phyloP scores from a whole-genome alignment of 345 rosid genomes.

The Euphorbia lathyris region DNA sequence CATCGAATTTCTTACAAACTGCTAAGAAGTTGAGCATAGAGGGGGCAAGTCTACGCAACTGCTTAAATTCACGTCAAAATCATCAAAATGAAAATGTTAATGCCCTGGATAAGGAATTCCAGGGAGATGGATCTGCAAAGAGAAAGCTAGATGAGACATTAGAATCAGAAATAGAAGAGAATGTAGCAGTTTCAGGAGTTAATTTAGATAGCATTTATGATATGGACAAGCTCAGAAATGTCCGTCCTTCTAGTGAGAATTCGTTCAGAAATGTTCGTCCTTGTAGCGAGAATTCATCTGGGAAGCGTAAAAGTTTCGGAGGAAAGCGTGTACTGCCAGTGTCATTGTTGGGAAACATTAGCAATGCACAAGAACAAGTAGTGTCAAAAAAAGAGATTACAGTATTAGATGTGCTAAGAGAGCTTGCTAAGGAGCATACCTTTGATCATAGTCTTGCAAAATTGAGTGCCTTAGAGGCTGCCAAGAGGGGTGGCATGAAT shows the following conservation, averaged over 20 bases:
- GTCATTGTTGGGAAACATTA: constrained; percentile 9
- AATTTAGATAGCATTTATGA: constrained; percentile 14
- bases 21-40: neutral
- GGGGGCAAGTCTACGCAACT: neutral
- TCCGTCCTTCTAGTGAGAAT: constrained; percentile 8
- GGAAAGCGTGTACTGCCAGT: constrained; percentile 29
- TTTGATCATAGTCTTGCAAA: constrained; percentile 11
- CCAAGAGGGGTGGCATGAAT: constrained; percentile 19
- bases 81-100: neutral
- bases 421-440: constrained; percentile 12
- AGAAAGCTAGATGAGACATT: constrained; percentile 19
- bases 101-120: neutral
- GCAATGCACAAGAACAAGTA: constrained; percentile 6
- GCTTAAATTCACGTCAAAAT: constrained; percentile 7
- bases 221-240: constrained; percentile 24
- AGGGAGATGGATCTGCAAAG: constrained; percentile 13
- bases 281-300: neutral
- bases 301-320: constrained; percentile 9
- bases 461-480: constrained; percentile 8
- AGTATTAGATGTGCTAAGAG: constrained; percentile 28
- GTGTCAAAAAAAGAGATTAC: neutral
- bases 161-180: constrained; percentile 12
- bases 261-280: constrained; percentile 16
- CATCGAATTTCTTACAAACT: neutral
- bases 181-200: neutral